These are phyloP conservation scores for Jaapia argillacea DNA, from an alignment of 768 basidiomycete species.

Conservation along the genomic window DNA sequence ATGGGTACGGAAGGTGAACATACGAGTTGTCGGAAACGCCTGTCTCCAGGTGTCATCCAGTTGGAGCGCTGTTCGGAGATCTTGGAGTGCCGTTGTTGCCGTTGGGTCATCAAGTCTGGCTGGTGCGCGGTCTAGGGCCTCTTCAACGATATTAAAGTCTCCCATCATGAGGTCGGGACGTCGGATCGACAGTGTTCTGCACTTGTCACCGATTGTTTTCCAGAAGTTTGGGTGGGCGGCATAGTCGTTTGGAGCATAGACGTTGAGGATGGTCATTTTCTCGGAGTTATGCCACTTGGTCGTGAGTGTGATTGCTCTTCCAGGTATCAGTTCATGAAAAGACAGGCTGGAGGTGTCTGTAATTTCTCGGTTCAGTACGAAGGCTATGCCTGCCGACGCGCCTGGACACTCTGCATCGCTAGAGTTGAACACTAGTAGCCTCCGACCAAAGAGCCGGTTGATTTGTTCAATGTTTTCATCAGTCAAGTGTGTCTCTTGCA, in stretches of 20 bases:
- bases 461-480: background rate
- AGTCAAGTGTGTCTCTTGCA: background rate
- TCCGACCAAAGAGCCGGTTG: background rate
- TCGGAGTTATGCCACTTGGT: background rate
- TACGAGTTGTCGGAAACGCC: background rate
- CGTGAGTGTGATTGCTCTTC: background rate
- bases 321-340: background rate
- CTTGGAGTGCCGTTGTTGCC: background rate
- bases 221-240: background rate
- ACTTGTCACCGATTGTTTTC: too few species aligned
- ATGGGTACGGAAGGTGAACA: background rate
- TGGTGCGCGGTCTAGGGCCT: background rate
- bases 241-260: constrained; percentile 1
- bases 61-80: background rate
- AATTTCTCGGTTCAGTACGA: constrained; percentile 1
- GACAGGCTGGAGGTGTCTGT: background rate
- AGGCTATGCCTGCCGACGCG: background rate
- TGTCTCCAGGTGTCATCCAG: background rate
- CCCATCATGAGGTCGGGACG: background rate
- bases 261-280: background rate
- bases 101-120: background rate
- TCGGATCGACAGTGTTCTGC: background rate
- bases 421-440: background rate
- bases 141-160: background rate
- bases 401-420: background rate